Base-by-base conservation (phyloP, 2,329 filamentous ascomycete species). In the Pestalotiopsis sp. region DNA sequence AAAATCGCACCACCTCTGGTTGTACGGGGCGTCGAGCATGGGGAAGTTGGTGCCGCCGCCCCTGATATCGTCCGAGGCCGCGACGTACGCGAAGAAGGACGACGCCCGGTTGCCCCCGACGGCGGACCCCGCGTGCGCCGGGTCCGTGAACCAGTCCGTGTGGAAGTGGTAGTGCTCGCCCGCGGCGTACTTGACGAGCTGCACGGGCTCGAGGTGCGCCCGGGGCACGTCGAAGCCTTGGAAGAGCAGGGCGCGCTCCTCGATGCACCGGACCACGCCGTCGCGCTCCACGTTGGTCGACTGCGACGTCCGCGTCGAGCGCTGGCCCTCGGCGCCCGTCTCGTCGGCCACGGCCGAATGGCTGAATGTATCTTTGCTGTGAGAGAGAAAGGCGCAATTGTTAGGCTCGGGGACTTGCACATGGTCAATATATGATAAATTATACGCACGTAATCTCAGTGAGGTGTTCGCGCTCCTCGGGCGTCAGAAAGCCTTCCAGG, bases 21-120 rank as follows among this genome's bases (percentile, higher is more conserved):
- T 76, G 6, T 66, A 69, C 1, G 82, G 83, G 5, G 80, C 78
- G 17, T 78, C 74, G 17, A 86, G 73, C 66, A 82, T 74, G 0
- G 84, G 84, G 70, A 86, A 86, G 71, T 85, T 85, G 6, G 84
- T 86, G 4, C 84, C 84, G 2, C 84, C 84, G 57, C 84, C 84
- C 1, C 78, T 81, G 20, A 82, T 78, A 52, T 81, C 81, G 63
- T 80, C 79, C 3, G 79, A 82, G 45, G 45, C 59, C 3, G 78
- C 76, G 20, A 85, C 80, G 69, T 85, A 86, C 4, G 79, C 84
- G 71, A 86, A 86, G 74, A 86, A 85, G 14, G 83, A 84, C 25
- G 79, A 82, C 4, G 79, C 71, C 1, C 84, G 77, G 72, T 86
- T 85, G 7, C 84, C 83, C 12, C 84, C 84, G 11, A 80, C 72